These are phyloP conservation scores for Neurospora sp. DNA, from an alignment of 495 filamentous ascomycete genomes.

Conservation along the genomic window DNA sequence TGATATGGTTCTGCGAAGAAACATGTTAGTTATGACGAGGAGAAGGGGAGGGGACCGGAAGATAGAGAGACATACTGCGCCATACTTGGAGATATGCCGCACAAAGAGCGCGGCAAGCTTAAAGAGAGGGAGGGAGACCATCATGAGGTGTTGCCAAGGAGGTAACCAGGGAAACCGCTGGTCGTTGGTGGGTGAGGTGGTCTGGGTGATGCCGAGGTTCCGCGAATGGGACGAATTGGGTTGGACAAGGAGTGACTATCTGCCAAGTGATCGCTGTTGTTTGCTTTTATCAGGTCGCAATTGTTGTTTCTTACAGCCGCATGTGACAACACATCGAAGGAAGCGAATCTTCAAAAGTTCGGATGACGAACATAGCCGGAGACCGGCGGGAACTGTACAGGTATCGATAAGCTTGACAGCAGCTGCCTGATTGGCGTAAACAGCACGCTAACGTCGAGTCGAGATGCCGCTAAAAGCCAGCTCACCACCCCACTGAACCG, in stretches of 20 bases:
- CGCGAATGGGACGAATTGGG: not conserved
- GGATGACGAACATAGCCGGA: not conserved
- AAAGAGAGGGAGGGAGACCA: conserved; percentile 43
- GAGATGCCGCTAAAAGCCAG: not conserved
- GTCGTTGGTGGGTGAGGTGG: not conserved
- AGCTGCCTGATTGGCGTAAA: not conserved
- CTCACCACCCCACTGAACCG: not conserved
- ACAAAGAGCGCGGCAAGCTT: conserved; percentile 40
- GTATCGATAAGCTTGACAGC: not conserved
- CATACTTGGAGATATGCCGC: conserved; percentile 50
- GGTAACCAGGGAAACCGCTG: not conserved
- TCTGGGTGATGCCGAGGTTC: not conserved
- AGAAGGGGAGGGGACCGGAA: not conserved
- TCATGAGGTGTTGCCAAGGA: conserved; percentile 14
- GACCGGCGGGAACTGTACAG: not conserved
- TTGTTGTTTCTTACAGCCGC: not conserved
- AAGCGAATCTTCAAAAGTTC: not conserved
- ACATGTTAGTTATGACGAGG: not conserved
- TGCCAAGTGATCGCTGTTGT: too few relatives aligned
- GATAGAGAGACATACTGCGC: conserved; percentile 31
- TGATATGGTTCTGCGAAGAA: conserved; percentile 70
- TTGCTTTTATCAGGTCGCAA: not conserved
- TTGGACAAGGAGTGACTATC: not conserved
- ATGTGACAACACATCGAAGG: not conserved
- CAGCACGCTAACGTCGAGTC: not conserved